Evolutionary conservation across 768 basidiomycete genomes (phyloP), one percentile per base, ranked within the genome.

Genomic region (Pseudohyphozyma bogoriensis): DNA sequence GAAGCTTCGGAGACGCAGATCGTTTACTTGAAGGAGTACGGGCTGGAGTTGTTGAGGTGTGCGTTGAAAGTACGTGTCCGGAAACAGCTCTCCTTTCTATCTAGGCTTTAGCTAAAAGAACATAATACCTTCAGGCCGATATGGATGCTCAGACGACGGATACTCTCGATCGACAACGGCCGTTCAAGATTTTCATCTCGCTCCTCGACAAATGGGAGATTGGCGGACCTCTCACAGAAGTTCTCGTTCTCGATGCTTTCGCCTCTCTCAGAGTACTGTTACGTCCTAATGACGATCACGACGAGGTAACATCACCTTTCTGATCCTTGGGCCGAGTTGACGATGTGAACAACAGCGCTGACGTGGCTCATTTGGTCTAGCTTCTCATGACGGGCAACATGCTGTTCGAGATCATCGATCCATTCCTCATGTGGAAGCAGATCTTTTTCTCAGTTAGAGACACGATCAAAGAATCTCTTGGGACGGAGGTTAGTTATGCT

Each of bases 141-240:
- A 89, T 91, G 87, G 84, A 84, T 3, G 83, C 83, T 3, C 79
- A 62, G 11, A n/a, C 80, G 52, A 83, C 84, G 59, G 89, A 89
- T 65, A 77, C 85, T 1, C 83, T 85, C 62, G 85, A 86, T 5
- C 49, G 62, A 9, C 69, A 69, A 50, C 77, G 88, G 29, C 89
- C 95, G 0, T 97, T 91, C 80, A 93, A 92, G 74, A 86, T 97
- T 36, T 92, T 95, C 73, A 85, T 97, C 28, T 92, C 90, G 2
- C 74, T 97, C 22, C 77, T 96, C 66, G 95, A 99, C 73, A 95
- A 95, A 73, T 96, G 89, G 87, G 95, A 97, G 72, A 85, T 97
- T 47, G 93, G 93, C 7, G 81, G 80, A 11, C 78, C 80, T 0
- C 73, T 99, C 31, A 90, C 90, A 0, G 85, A 89, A 42, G 78